Percentiles rank a stretch among this genome's conserved stretches.
These are phyloP conservation scores for Takashimella koratensis DNA, from an alignment of 1,284 basidiomycete genomes.

Conservation along the genomic window DNA sequence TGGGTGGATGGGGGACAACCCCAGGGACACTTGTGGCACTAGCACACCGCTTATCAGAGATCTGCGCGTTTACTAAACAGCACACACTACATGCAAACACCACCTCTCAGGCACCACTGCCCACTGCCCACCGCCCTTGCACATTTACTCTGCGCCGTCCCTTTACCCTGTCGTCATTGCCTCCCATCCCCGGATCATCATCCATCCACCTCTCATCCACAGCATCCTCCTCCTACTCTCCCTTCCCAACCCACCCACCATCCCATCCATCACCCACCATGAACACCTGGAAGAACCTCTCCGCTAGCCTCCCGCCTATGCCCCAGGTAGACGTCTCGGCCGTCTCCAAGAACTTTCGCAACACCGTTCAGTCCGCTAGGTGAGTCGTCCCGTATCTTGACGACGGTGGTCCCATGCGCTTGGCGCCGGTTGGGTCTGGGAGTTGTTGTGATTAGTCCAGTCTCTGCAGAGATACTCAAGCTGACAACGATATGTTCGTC, in stretches of 20 bases:
- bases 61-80: background rate
- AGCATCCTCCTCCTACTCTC: background rate
- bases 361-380: constrained; percentile 80
- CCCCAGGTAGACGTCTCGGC: constrained; percentile 46
- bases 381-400: constrained; percentile 19
- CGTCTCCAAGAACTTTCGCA: constrained; percentile 75
- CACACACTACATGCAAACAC: background rate
- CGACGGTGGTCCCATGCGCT: background rate
- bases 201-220: background rate
- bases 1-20: background rate
- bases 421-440: background rate
- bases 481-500: no score
- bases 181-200: background rate
- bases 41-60: background rate
- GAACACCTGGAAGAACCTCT: constrained; percentile 47
- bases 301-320: constrained; percentile 36
- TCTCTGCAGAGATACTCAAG: no score
- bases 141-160: no score
- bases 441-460: no score
- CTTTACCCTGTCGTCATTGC: background rate
- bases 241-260: background rate
- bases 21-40: background rate
- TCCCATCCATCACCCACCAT: constrained; percentile 20
- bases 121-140: no score
- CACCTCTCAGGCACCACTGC: background rate